Evolutionary conservation across 2,329 filamentous ascomycete species (phyloP).

Genomic region (Botrytis cinerea): DNA sequence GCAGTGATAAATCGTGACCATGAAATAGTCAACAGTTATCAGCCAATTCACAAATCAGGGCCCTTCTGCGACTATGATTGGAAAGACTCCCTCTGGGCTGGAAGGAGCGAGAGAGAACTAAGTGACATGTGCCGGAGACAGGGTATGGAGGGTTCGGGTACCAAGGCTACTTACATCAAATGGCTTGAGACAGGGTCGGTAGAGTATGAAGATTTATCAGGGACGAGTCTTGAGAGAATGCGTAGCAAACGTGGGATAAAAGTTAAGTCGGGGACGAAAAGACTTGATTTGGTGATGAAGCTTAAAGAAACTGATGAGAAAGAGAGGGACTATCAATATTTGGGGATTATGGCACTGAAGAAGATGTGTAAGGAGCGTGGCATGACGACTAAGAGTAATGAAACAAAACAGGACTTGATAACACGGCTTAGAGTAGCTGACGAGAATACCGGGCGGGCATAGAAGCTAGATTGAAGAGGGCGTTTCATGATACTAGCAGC

Average conservation of each 20-base stretch:
- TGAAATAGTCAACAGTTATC: constrained; percentile 7
- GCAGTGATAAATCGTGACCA: background rate
- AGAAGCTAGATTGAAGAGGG: background rate
- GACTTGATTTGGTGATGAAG: background rate
- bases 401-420: background rate
- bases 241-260: background rate
- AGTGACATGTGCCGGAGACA: constrained; percentile 23
- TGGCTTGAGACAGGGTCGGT: background rate
- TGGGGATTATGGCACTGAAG: background rate
- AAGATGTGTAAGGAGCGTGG: background rate
- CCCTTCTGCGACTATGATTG: constrained; percentile 30
- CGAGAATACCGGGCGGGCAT: background rate
- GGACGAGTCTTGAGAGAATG: background rate
- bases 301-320: background rate
- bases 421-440: background rate
- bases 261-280: background rate
- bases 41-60: background rate
- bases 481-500: background rate
- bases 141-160: constrained; percentile 22
- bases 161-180: background rate
- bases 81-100: constrained; percentile 33
- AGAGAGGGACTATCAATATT: background rate
- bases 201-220: background rate
- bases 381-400: background rate
- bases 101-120: constrained; percentile 26